Conservation (phyloP, 2,329 filamentous ascomycete genomes). For the Periglandula ipomoeae region DNA sequence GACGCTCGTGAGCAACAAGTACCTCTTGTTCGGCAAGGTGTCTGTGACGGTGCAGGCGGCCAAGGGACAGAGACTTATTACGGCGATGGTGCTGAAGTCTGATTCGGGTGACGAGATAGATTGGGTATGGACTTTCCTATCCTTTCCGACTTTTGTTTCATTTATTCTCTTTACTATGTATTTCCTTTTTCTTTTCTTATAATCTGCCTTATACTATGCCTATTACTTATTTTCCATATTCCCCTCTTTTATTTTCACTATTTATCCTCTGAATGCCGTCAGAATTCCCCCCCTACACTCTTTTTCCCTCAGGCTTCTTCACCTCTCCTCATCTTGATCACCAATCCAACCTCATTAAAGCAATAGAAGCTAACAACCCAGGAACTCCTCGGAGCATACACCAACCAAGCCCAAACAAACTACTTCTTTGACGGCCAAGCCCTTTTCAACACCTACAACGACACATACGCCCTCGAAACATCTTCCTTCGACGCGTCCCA, state of each 20-base stretch:
- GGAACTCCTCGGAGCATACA: constrained; percentile 20
- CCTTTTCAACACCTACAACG: constrained; percentile 40
- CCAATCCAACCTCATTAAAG: too few species aligned
- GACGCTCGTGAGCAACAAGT: constrained; percentile 60
- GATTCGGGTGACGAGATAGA: constrained; percentile 69
- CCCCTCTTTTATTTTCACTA: background rate
- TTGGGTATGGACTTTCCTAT: constrained; percentile 21
- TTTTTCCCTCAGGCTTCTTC: too few species aligned
- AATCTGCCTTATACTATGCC: background rate
- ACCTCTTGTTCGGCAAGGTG: constrained; percentile 77
- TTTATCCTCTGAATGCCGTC: background rate
- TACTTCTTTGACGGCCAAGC: constrained; percentile 64
- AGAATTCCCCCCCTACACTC: background rate
- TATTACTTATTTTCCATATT: background rate
- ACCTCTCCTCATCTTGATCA: too few species aligned
- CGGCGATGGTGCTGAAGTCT: constrained; percentile 66
- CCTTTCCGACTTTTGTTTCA: too few species aligned
- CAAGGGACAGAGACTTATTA: constrained; percentile 66
- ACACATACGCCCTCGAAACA: constrained; percentile 34
- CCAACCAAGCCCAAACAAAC: constrained; percentile 63
- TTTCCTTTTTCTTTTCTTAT: too few species aligned
- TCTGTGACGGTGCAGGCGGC: constrained; percentile 62
- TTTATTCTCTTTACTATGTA: too few species aligned
- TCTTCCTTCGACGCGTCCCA: constrained; percentile 37
- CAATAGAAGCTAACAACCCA: too few species aligned